Percentiles rank a stretch among this genome's conserved stretches.
Conservation (phyloP, 257 asterid species). For the Agastache rugosa region DNA sequence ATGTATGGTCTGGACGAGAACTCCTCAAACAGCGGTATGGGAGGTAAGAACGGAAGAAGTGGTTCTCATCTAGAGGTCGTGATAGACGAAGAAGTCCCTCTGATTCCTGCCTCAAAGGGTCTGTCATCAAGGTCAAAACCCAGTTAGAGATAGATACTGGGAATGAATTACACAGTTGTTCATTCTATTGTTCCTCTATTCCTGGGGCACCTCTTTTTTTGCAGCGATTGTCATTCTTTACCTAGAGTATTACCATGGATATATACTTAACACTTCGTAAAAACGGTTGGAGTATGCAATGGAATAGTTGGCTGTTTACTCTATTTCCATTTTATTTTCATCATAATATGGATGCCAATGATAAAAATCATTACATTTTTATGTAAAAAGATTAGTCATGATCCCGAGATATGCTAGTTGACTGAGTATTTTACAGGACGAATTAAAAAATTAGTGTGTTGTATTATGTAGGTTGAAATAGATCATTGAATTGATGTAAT, state of each 20-base stretch:
- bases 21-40: constrained; percentile 40
- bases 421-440: background rate
- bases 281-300: constrained; percentile 38
- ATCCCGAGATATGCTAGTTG: no score
- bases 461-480: background rate
- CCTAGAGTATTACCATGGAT: constrained; percentile 27
- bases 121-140: constrained; percentile 58
- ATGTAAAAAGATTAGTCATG: background rate
- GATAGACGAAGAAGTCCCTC: constrained; percentile 58
- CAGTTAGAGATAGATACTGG: constrained; percentile 39
- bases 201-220: constrained; percentile 42
- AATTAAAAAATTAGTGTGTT: background rate
- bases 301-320: constrained; percentile 33
- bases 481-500: background rate
- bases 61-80: constrained; percentile 45
- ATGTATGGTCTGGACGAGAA: constrained; percentile 43
- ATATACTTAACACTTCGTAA: constrained; percentile 18
- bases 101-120: constrained; percentile 54
- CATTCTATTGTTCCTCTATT: constrained; percentile 21
- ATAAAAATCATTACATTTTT: background rate
- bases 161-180: constrained; percentile 5
- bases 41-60: constrained; percentile 45
- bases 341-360: background rate
- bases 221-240: constrained; percentile 39
- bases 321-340: no score